Evolutionary conservation across 1,284 basidiomycete species (phyloP), one percentile per base, ranked within the genome.

Genomic region (Sanguinoderma infundibulare): DNA sequence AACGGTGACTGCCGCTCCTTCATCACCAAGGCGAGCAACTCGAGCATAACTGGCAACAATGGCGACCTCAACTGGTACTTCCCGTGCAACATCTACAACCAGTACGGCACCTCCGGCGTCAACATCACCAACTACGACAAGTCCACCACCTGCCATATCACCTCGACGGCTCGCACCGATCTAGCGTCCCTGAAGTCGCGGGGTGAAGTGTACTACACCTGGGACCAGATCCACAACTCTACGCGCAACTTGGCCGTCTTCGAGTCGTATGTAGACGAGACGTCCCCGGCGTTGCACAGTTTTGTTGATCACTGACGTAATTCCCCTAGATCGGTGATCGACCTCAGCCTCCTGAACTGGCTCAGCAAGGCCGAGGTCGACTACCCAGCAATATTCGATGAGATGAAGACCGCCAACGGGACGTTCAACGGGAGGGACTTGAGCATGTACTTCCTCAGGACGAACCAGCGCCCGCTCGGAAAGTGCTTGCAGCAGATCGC

Each of bases 181-280:
- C 81, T 95, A 2, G 66, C 75, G 32, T 63, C 69, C 8, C 75
- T 92, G 70, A 71, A 71, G 6, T 80, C 87, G 5, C 81, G 86
- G 58, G 97, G 96, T 5, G 90, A 96, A 73, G 94, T 98, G 47
- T 98, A 92, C 75, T 98, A 94, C 72, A 91, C 88, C 4, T 99
- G 97, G 97, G 85, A 91, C 56, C 90, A 97, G 73, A 81, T 99
- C 50, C 78, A 79, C 60, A 87, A 90, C 69, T 53, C 83, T 3
- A 73, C 78, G 17, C 85, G 94, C 26, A 98, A 97, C 73, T 77
- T 99, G 26, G 95, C 91, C 24, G 95, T 98, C 20, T 98, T 89
- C 73, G 93, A 97, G 77, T 90, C 88, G 92, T 95, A 71, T 75
- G 92, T 81, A 44, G 55, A 10, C 24, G n/a, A n/a, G n/a, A n/a